Percentiles rank a stretch among this genome's conserved stretches.
Conservation (phyloP, 129 eudicot species). For the Flaveria robusta region DNA sequence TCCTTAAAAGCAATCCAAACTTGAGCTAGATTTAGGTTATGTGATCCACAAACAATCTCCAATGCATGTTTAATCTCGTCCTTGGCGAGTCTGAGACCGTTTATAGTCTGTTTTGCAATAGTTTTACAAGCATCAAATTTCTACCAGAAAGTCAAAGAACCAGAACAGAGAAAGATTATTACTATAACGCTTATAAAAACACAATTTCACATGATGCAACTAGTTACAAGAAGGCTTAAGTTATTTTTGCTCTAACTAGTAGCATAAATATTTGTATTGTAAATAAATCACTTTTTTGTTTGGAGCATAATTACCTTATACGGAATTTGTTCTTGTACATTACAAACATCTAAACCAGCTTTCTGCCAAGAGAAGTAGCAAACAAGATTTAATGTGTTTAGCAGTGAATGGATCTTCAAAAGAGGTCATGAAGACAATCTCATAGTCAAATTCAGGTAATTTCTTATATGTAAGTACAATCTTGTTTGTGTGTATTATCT, state of each 20-base stretch:
- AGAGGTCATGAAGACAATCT: too few relatives aligned
- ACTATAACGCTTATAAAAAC: background rate
- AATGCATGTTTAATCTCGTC: background rate
- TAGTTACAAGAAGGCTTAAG: too few relatives aligned
- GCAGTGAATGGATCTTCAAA: too few relatives aligned
- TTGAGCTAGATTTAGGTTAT: background rate
- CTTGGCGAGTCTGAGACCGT: background rate
- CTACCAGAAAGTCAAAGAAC: background rate
- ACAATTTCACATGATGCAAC: too few relatives aligned
- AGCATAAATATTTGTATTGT: background rate
- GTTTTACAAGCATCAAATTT: background rate
- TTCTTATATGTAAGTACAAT: too few relatives aligned
- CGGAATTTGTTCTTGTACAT: conserved; percentile 7
- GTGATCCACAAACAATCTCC: background rate
- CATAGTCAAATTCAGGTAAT: too few relatives aligned
- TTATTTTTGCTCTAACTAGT: too few relatives aligned
- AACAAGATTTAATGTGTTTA: background rate
- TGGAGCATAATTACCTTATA: conserved; percentile 1
- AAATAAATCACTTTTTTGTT: background rate
- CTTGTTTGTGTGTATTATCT: too few relatives aligned
- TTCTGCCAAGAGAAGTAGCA: conserved; percentile 5
- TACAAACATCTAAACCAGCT: background rate
- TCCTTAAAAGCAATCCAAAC: background rate
- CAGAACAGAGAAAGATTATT: background rate
- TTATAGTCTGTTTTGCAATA: conserved; percentile 11